Base-by-base conservation (phyloP, 805 yeast genomes). In the Isabelozyma pseudorhagii region DNA sequence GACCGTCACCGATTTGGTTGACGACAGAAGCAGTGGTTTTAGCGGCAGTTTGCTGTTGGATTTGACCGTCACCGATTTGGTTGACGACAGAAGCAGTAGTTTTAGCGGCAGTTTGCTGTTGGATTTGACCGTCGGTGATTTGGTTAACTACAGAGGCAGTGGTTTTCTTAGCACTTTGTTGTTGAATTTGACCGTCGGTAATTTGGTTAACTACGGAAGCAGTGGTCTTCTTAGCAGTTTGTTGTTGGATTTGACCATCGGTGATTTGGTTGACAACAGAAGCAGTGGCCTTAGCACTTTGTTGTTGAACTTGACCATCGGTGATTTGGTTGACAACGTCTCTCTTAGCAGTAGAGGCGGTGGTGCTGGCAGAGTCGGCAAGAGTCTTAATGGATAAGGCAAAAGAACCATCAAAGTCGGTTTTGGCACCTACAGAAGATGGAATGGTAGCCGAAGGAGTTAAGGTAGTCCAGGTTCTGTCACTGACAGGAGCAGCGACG, bases 221-320 rank as follows among this genome's bases (percentile, higher is more conserved):
- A 29, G 62, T 46, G 14, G 51, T 45, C 39, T 59, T 48, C 29
- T 45, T 44, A 45, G 53, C 52, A 29, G 54, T 66, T 40, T 56
- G 53, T 41, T 66, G 67, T 60, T 74, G 79, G 51, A 75, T 67
- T 61, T 76, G 81, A 46, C 81, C 81, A 55, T 76, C 81, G 42
- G 69, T 68, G 46, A 75, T 76, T 58, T 75, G 77, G 68, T 68
- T 68, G 14, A 72, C 63, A 41, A 60, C 69, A 15, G 56, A 45
- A 10, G 64, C 67, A 38, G 66, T 53, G 25, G 61, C 48, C 14
- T 58, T 57, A 21, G 61, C 47, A 25, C 63, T 55, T 34, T 55
- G 53, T 42, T 53, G 50, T 48, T 50, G 72, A 29, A 65, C 57
- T 54, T 68, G 72, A 18, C 73, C 72, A 45, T 67, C 72, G 43